Conservation (phyloP, 441 rosid genomes). For the Corymbia citriodora region DNA sequence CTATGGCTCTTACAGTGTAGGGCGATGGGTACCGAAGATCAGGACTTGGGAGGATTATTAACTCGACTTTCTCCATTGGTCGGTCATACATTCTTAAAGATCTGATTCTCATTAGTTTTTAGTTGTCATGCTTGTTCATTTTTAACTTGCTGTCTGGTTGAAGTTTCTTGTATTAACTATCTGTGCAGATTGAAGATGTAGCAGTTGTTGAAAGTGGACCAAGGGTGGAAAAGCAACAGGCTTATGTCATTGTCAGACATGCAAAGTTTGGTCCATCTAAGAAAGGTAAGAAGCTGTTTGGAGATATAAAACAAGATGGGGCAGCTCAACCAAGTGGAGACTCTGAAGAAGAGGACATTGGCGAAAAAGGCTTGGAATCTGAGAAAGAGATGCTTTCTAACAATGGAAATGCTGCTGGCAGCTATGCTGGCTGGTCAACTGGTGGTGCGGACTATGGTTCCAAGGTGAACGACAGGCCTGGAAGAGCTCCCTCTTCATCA, state of each 20-base stretch:
- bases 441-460: slow-evolving; percentile 15
- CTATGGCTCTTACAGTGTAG: slow-evolving; percentile 44
- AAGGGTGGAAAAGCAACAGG: slow-evolving; percentile 45
- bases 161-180: not conserved
- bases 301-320: not conserved
- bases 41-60: slow-evolving; percentile 54
- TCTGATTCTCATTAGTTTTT: not conserved
- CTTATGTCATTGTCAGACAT: slow-evolving; percentile 68
- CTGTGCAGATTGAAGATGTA: slow-evolving; percentile 56
- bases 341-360: slow-evolving; percentile 13
- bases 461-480: not conserved
- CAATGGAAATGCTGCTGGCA: slow-evolving; percentile 8
- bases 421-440: slow-evolving; percentile 11
- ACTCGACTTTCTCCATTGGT: slow-evolving; percentile 61
- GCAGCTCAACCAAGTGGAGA: slow-evolving; percentile 4
- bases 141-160: not conserved
- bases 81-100: not conserved
- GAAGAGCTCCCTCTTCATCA: not conserved
- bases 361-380: slow-evolving; percentile 15
- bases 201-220: slow-evolving; percentile 70
- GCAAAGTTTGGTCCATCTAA: slow-evolving; percentile 70
- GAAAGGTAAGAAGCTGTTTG: slow-evolving; percentile 52
- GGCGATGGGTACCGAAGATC: slow-evolving; percentile 47
- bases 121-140: not conserved
- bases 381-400: slow-evolving; percentile 17